Base-by-base conservation (phyloP, 495 filamentous ascomycete genomes). In the Aspergillus nanangensis region DNA sequence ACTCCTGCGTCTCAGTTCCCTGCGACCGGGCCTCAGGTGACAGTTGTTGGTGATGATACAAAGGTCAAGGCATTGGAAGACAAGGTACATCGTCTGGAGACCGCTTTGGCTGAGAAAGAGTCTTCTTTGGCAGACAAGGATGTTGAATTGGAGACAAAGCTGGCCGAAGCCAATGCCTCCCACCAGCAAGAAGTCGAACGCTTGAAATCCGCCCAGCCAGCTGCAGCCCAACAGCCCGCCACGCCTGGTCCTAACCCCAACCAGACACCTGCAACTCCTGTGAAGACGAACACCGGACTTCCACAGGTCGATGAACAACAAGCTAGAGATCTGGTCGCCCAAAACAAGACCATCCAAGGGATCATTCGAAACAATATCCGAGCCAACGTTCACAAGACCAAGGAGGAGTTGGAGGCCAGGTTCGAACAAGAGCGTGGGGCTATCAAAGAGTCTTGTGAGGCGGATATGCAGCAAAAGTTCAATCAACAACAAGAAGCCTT, bases 351-450 rank as follows among this genome's bases (percentile, higher is more conserved):
- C 0, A 74, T 87, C 23, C 81, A 77, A 51, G 71, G 51, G 5
- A 88, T 94, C 33, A 56, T 94, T 11, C 70, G 69, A 21, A 74
- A 66, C 48, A 95, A 92, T 47, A 77, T 95, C 27, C 74, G 74
- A 48, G 76, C 63, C 41, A 71, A 77, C 50, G 55, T 87, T 9
- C 69, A 70, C 1, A 66, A 71, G 23, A 75, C 83, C 53, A 76
- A 69, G 17, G 82, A 86, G 55, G 81, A 78, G 52, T n/a, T n/a
- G 46, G 69, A 1, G 69, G 77, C 21, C 75, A 81, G 34, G 76
- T n/a, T n/a, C n/a, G n/a, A n/a, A n/a, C n/a, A 80, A 48, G 53
- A 65, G 33, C 38, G 58, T 36, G 57, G 45, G 24, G 39, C 45
- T 11, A 66, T 46, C 31, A 52, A 47, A 17, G 58, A 72, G 52